Percentiles rank a stretch among this genome's conserved stretches.
Conservation (phyloP, 306 rosid species). For the Spatholobus suberectus region DNA sequence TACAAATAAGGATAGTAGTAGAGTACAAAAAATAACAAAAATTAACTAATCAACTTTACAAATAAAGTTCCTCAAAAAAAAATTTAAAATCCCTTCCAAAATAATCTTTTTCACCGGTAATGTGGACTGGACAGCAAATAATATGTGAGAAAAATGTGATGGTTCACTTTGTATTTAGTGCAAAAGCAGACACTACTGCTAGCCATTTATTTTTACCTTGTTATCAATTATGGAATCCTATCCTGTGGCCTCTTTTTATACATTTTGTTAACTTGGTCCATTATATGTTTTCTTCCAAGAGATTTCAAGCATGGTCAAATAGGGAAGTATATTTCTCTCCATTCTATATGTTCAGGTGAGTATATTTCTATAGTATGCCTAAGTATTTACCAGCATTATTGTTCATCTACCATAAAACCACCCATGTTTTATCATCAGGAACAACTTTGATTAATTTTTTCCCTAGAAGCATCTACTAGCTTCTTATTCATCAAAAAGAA, state of each 20-base stretch:
- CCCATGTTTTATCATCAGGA: not conserved
- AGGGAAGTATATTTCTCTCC: not conserved
- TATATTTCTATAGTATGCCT: not conserved
- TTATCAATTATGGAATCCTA: not conserved
- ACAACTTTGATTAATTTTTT: not conserved
- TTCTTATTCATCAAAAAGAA: conserved; percentile 7
- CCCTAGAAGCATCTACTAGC: not conserved
- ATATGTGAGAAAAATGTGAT: not conserved
- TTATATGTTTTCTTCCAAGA: not conserved
- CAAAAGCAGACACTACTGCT: not conserved
- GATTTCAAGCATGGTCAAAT: not conserved
- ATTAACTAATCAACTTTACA: not conserved
- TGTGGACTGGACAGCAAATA: not conserved
- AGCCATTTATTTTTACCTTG: not conserved
- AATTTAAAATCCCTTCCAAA: not conserved
- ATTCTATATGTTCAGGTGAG: conserved; percentile 20
- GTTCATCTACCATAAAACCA: not conserved
- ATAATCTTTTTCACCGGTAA: not conserved
- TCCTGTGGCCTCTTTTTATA: not conserved
- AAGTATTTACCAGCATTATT: not conserved
- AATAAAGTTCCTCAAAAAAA: not conserved
- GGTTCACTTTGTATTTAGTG: not conserved
- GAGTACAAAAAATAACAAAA: conserved; percentile 25
- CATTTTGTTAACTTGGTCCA: not conserved
- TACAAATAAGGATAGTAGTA: conserved; percentile 1